These are phyloP conservation scores for Pascua sp. DNA, from an alignment of 1,284 basidiomycete genomes.

Conservation along the genomic window DNA sequence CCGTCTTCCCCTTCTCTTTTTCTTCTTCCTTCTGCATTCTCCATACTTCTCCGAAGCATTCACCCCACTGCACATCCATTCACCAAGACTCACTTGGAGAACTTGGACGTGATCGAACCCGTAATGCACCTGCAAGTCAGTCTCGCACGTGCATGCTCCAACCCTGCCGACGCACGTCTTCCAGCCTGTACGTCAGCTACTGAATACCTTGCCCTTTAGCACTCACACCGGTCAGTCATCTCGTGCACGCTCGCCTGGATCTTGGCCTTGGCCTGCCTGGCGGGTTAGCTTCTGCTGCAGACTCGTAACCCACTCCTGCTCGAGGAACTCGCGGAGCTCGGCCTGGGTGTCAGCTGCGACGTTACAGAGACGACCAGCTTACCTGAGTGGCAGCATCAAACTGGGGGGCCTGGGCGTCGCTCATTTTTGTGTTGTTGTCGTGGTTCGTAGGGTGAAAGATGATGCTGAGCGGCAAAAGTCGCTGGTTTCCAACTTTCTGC, in stretches of 20 bases:
- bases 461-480: too few species aligned
- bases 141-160: too few species aligned
- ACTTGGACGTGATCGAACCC: conserved; percentile 73
- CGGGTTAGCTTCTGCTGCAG: conserved; percentile 2
- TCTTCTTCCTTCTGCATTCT: too few species aligned
- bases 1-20: too few species aligned
- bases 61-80: neutral
- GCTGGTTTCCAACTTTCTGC: too few species aligned
- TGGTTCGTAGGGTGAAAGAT: too few species aligned
- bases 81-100: conserved; percentile 60
- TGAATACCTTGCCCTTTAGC: neutral
- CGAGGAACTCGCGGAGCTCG: conserved; percentile 78
- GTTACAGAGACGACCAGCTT: conserved; percentile 18
- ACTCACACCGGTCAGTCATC: conserved; percentile 47
- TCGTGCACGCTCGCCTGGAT: conserved; percentile 60
- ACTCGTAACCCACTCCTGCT: conserved; percentile 58
- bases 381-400: conserved; percentile 76
- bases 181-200: conserved; percentile 54
- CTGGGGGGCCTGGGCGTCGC: conserved; percentile 36
- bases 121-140: conserved; percentile 68
- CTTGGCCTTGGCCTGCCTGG: conserved; percentile 70
- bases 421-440: conserved; percentile 3
- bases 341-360: conserved; percentile 55
- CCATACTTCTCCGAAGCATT: too few species aligned
- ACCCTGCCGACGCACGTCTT: conserved; percentile 65